phyloP scores from a whole-genome alignment of 208 protist species.

The Histomonas meleagridis region DNA sequence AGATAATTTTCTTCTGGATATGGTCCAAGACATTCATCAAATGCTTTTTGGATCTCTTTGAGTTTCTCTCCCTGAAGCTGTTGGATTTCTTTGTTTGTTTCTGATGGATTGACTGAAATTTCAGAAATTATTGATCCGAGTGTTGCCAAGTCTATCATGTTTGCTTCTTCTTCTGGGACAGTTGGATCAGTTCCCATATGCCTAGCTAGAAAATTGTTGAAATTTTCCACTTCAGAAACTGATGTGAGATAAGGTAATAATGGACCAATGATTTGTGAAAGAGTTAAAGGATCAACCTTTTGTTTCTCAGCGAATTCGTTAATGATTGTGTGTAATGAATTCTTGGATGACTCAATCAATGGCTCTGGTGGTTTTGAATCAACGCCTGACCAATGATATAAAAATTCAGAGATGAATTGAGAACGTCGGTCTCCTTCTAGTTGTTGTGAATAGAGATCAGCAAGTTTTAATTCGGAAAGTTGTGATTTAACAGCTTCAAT shows the following conservation, averaged over 20 bases:
- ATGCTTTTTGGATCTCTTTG: neutral
- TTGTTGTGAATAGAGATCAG: slow-evolving; percentile 11
- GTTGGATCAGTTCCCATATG: neutral
- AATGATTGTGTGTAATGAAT: neutral
- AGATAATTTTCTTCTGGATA: neutral
- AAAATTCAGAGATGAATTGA: neutral
- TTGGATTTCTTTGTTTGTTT: neutral
- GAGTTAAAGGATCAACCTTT: neutral
- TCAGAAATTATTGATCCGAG: neutral
- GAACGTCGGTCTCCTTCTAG: neutral
- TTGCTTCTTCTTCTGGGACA: neutral
- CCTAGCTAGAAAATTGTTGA: neutral
- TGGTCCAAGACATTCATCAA: neutral
- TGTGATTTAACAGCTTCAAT: neutral
- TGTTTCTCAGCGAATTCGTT: neutral
- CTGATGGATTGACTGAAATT: neutral
- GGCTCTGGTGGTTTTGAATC: neutral
- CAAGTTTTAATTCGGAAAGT: neutral
- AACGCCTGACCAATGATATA: neutral
- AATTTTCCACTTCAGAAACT: neutral
- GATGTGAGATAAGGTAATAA: neutral
- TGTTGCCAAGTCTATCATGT: neutral
- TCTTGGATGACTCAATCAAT: neutral
- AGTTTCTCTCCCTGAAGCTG: neutral
- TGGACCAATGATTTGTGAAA: neutral